phyloP scores from a whole-genome alignment of 352 stramenopile genomes.

The Globisporangium cylindrosporum region DNA sequence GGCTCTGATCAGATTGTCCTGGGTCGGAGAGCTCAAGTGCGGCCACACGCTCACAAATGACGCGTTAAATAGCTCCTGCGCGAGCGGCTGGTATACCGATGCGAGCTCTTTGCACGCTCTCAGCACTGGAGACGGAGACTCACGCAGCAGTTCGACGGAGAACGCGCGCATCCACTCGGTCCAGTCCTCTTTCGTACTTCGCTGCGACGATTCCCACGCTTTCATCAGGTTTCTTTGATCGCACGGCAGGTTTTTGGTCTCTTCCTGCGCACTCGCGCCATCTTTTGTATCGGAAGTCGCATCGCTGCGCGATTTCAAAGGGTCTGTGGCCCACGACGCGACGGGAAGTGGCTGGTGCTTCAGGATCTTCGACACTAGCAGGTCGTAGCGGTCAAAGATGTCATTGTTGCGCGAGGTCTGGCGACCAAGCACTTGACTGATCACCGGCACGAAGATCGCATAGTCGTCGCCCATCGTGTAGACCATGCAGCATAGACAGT shows the following conservation, averaged over 20 bases:
- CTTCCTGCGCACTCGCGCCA: slow-evolving; percentile 37
- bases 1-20: slow-evolving; percentile 92
- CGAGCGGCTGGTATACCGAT: slow-evolving; percentile 97
- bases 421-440: slow-evolving; percentile 76
- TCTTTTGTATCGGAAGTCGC: slow-evolving; percentile 34
- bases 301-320: slow-evolving; percentile 47
- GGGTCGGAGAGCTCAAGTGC: slow-evolving; percentile 89
- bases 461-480: slow-evolving; percentile 90
- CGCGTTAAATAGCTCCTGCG: slow-evolving; percentile 97
- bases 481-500: slow-evolving; percentile 87
- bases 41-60: slow-evolving; percentile 99
- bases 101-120: slow-evolving; percentile 94
- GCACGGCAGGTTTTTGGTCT: slow-evolving; percentile 75
- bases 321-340: slow-evolving; percentile 78
- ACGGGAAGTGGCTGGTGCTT: slow-evolving; percentile 85
- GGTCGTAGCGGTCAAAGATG: slow-evolving; percentile 86
- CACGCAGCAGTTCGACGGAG: slow-evolving; percentile 95
- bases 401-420: slow-evolving; percentile 70
- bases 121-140: slow-evolving; percentile 95
- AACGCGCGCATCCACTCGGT: slow-evolving; percentile 99
- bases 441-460: slow-evolving; percentile 85
- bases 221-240: slow-evolving; percentile 85
- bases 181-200: slow-evolving; percentile 94
- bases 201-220: slow-evolving; percentile 82
- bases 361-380: slow-evolving; percentile 85